Conservation (phyloP, 2,329 filamentous ascomycete genomes). For the Phyllosticta citribraziliensis region DNA sequence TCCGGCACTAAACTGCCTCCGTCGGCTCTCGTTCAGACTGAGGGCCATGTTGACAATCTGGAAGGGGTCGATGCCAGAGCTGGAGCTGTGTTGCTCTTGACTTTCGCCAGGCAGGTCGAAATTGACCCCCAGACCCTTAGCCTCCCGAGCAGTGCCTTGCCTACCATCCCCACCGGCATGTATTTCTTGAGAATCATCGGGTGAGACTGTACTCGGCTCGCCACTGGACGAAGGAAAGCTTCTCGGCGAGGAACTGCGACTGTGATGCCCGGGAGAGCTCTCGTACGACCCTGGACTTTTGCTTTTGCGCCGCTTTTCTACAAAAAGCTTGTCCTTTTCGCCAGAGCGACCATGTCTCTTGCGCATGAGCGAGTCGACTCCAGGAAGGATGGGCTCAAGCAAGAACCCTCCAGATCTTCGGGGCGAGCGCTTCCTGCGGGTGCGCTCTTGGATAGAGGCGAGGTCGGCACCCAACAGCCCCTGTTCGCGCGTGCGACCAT, state of each 20-base stretch:
- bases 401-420: conserved; percentile 35
- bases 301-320: conserved; percentile 24
- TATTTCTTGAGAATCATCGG: background rate
- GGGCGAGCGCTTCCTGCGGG: conserved; percentile 20
- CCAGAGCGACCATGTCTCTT: conserved; percentile 18
- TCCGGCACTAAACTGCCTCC: conserved; percentile 50
- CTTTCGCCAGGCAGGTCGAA: background rate
- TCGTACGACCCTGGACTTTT: conserved; percentile 7
- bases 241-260: conserved; percentile 12
- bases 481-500: background rate
- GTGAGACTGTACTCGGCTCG: background rate
- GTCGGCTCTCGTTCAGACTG: conserved; percentile 72
- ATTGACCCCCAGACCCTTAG: background rate
- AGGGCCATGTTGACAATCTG: conserved; percentile 91
- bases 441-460: conserved; percentile 24
- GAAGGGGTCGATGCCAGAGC: conserved; percentile 63
- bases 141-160: background rate
- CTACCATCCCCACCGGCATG: background rate
- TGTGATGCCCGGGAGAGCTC: conserved; percentile 20
- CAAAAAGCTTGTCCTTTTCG: conserved; percentile 18
- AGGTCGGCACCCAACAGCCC: conserved; percentile 16
- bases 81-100: conserved; percentile 13
- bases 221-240: conserved; percentile 10
- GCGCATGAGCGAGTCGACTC: conserved; percentile 16
- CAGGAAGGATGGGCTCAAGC: conserved; percentile 32